These are phyloP conservation scores for Isabelozyma pseudorhagii DNA, from an alignment of 805 yeast species.

Conservation along the genomic window DNA sequence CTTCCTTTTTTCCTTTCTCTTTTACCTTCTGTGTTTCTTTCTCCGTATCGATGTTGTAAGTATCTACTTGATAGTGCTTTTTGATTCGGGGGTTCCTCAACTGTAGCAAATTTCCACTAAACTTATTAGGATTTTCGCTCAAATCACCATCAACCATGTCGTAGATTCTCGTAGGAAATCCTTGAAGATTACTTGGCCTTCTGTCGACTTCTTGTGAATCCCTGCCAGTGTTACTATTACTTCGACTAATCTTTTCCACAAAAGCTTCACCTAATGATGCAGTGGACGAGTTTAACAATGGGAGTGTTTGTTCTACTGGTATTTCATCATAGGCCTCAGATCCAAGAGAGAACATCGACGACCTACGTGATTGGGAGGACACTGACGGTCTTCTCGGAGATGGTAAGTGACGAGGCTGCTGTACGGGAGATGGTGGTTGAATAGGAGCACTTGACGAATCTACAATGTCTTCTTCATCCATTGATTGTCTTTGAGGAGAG, in stretches of 20 bases:
- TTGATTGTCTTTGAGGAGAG: neutral
- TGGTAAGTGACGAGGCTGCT: neutral
- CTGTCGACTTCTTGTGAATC: constrained; percentile 15
- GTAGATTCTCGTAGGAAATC: constrained; percentile 14
- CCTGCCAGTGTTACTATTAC: neutral
- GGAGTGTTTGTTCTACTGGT: constrained; percentile 28
- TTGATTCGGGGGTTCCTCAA: constrained; percentile 26
- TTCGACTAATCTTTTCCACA: neutral
- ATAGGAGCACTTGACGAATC: neutral
- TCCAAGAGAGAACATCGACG: constrained; percentile 16
- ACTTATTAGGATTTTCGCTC: constrained; percentile 15
- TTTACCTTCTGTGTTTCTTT: neutral
- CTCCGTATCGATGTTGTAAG: neutral
- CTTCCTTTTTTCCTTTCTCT: neutral
- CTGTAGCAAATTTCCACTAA: constrained; percentile 13
- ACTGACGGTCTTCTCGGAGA: constrained; percentile 2
- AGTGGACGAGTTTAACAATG: constrained; percentile 24
- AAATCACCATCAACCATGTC: constrained; percentile 25
- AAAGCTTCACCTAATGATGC: constrained; percentile 11
- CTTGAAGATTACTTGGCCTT: constrained; percentile 11
- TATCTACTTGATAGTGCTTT: constrained; percentile 21
- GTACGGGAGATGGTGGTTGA: neutral
- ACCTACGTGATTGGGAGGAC: constrained; percentile 11
- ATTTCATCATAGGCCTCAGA: constrained; percentile 10
- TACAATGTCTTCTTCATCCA: constrained; percentile 2